phyloP scores from a whole-genome alignment of 805 yeast species.

The Yarrowia deformans region DNA sequence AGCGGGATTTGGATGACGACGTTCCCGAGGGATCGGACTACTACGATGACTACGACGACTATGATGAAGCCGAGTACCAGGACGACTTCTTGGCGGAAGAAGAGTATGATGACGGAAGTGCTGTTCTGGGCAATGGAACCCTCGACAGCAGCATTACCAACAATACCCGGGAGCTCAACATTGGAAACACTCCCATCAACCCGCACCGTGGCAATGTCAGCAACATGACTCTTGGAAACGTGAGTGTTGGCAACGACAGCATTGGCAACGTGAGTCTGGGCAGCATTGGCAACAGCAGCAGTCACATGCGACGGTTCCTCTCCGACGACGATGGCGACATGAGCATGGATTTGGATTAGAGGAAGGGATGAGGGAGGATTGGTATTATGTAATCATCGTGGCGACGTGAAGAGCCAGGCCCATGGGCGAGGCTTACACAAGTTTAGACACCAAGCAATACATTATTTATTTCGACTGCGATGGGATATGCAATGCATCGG shows the following conservation, averaged over 20 bases:
- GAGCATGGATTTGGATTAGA: conserved; percentile 25
- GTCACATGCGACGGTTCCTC: conserved; percentile 15
- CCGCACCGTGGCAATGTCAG: conserved; percentile 14
- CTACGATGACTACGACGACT: conserved; percentile 30
- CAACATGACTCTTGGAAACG: conserved; percentile 32
- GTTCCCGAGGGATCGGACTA: conserved; percentile 43
- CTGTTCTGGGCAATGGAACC: conserved; percentile 5
- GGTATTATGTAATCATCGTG: not conserved
- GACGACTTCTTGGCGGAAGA: conserved; percentile 37
- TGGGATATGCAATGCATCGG: too few species aligned
- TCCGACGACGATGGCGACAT: conserved; percentile 26
- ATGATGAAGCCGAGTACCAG: conserved; percentile 33
- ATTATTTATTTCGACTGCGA: not conserved
- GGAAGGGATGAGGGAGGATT: not conserved
- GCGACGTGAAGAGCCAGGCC: too few species aligned
- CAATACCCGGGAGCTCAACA: conserved; percentile 19
- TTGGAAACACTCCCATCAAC: conserved; percentile 14
- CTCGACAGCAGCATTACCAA: conserved; percentile 18
- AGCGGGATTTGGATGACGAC: conserved; percentile 44
- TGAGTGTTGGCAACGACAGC: conserved; percentile 31
- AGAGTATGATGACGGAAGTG: conserved; percentile 28
- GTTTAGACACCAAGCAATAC: not conserved
- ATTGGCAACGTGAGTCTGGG: conserved; percentile 33
- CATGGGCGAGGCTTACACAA: too few species aligned
- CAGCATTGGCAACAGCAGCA: conserved; percentile 28